Evolutionary conservation across 2,329 filamentous ascomycete species (phyloP), one percentile per base, ranked within the genome.

Genomic region (Fusarium musae): DNA sequence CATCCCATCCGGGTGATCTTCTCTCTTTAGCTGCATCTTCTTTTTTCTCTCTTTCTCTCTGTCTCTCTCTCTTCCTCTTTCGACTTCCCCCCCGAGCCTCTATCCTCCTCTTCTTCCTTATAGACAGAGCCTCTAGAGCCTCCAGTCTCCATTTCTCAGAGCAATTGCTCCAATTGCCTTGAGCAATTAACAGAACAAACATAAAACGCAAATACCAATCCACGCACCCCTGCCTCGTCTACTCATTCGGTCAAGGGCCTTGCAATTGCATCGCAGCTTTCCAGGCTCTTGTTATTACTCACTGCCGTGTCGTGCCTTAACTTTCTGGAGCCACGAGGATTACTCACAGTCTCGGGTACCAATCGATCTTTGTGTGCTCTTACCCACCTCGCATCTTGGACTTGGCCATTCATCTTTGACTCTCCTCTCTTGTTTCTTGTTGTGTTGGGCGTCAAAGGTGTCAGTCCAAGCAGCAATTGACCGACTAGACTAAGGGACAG

Each of bases 91-190:
- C 44, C 30, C 44, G 61, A 67, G 60, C 66, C 49, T 70, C 39
- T 49, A 40, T 49, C 40, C 57, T 59, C 59, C 36, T 53, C 57
- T 63, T 58, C 54, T 59, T 43, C 46, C 36, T 49, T 59, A 39
- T 42, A 66, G 70, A 36, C 40, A 69, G 70, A 73, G 66, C 59
- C 66, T 66, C 42, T 63, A 59, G 60, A 73, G 70, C 59, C 66
- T 73, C 62, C 43, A 40, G 50, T 28, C 62, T 42, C 54, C 66
- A 59, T 39, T 58, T 49, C 40, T 43, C 44, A 46, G 54, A 64
- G 70, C 70, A 72, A 59, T 69, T 72, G 63, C 57, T 63, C 57
- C 71, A 69, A 74, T 74, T 74, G 59, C 63, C 52, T 34, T 40
- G 19, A 34, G 57, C 63, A 69, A 44, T 56, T 32, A 39, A 36